Evolutionary conservation across 768 basidiomycete species (phyloP), one percentile per base, ranked within the genome.

Genomic region (Naganishia friedmannii): DNA sequence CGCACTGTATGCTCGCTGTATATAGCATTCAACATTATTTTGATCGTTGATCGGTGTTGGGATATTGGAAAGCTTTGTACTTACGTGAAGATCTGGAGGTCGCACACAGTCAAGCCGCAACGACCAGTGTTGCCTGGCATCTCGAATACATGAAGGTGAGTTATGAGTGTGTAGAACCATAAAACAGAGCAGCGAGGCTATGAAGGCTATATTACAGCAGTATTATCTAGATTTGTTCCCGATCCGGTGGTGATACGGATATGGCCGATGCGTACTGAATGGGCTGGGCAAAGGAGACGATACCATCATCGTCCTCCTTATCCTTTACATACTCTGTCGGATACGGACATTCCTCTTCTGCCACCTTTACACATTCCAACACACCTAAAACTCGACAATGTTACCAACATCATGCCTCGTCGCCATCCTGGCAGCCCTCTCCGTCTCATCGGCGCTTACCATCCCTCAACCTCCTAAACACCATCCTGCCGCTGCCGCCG

Each of bases 391-490:
- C 60, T 37, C 21, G 65, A 72, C 37, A 45, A 77, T 77, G 77
- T 68, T 73, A n/a, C 58, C 75, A 66, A 65, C 68, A 48, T 53
- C 72, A n/a, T 67, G 71, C 17, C 72, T 77, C 29, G 53, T 75
- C 15, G 68, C 74, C 67, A 31, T 53, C 53, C 19, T 54, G 42
- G 67, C 53, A 26, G 53, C 53, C 28, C 29, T 54, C n/a, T 56
- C 53, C 32, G 54, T 31, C 42, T 55, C 54, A 26, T 54, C 42
- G 19, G 67, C 67, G 28, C 53, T 55, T 29, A 56, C 54, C 1
- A 56, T 68, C 34, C 53, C 67, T n/a, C 55, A 68, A 29, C 48
- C 65, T 8, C 28, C 46, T 42, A 32, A 42, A 28, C 57, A 58
- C 31, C 56, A 45, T 37, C 12, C 34, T 6, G 8, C 53, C 26